Percentiles rank a stretch among this genome's conserved stretches.
Evolutionary conservation across 352 stramenopile species (phyloP).

Genomic region (Aphanomyces astaci): DNA sequence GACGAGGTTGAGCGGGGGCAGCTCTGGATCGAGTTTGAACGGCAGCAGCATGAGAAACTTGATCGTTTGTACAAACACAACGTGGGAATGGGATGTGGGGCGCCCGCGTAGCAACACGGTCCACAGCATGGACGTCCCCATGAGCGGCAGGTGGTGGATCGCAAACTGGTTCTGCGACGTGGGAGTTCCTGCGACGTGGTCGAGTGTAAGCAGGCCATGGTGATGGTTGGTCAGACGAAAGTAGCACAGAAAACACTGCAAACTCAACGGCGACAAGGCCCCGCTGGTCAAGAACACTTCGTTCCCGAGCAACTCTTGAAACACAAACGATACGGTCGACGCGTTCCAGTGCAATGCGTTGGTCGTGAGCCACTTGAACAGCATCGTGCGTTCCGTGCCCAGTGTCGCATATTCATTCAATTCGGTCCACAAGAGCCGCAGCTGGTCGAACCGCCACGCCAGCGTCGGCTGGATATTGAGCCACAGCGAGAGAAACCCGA

Average conservation of each 20-base stretch:
- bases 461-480: conserved; percentile 3
- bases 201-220: neutral
- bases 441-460: neutral
- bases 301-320: conserved; percentile 9
- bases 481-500: conserved; percentile 18
- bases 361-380: conserved; percentile 20
- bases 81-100: too few relatives aligned
- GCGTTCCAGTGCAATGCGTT: conserved; percentile 13
- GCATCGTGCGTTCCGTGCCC: conserved; percentile 14
- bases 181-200: neutral
- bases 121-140: conserved; percentile 17
- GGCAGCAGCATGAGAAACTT: conserved; percentile 17
- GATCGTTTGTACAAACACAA: conserved; percentile 14
- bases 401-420: neutral
- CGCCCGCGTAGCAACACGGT: conserved; percentile 11
- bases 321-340: conserved; percentile 7
- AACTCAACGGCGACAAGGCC: neutral
- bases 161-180: conserved; percentile 10
- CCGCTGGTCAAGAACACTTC: conserved; percentile 5
- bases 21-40: neutral
- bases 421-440: conserved; percentile 1
- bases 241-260: conserved; percentile 18
- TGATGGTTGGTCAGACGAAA: conserved; percentile 23
- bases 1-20: neutral
- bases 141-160: neutral